Evolutionary conservation across 192 early-diverging fungal genomes (phyloP).

Genomic region (Coemansia sp.): DNA sequence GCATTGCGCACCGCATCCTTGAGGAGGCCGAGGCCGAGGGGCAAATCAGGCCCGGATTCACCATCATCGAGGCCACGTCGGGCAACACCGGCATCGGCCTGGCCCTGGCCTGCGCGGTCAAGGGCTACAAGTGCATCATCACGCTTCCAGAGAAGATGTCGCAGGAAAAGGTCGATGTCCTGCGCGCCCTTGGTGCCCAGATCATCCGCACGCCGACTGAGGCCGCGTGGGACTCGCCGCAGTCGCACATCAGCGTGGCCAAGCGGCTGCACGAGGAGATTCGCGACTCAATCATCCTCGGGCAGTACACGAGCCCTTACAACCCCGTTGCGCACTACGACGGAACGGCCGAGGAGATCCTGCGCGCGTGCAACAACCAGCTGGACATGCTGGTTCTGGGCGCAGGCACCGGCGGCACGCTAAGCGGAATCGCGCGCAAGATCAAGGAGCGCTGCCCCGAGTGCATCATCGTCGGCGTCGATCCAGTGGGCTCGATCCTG

Average conservation of each 20-base stretch:
- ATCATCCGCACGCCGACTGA: constrained; percentile 99
- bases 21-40: constrained; percentile 93
- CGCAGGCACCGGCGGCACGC: constrained; percentile 96
- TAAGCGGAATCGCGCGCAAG: constrained; percentile 89
- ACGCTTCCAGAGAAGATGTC: constrained; percentile 99
- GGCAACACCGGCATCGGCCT: constrained; percentile 99
- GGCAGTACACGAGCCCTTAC: constrained; percentile 96
- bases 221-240: constrained; percentile 97
- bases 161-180: constrained; percentile 98
- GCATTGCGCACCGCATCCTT: constrained; percentile 95
- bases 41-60: constrained; percentile 83
- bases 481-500: constrained; percentile 93
- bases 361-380: constrained; percentile 76
- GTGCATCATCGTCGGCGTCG: constrained; percentile 84
- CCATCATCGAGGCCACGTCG: constrained; percentile 98
- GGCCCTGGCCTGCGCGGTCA: constrained; percentile 95
- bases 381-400: constrained; percentile 95
- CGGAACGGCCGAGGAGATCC: constrained; percentile 81
- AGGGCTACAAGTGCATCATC: constrained; percentile 97
- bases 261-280: constrained; percentile 92
- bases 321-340: constrained; percentile 99
- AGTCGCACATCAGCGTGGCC: constrained; percentile 98
- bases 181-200: constrained; percentile 96
- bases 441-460: constrained; percentile 92
- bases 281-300: constrained; percentile 92